Evolutionary conservation across 1,284 basidiomycete species (phyloP).

Genomic region (Pyrrhoderma lamaoense): DNA sequence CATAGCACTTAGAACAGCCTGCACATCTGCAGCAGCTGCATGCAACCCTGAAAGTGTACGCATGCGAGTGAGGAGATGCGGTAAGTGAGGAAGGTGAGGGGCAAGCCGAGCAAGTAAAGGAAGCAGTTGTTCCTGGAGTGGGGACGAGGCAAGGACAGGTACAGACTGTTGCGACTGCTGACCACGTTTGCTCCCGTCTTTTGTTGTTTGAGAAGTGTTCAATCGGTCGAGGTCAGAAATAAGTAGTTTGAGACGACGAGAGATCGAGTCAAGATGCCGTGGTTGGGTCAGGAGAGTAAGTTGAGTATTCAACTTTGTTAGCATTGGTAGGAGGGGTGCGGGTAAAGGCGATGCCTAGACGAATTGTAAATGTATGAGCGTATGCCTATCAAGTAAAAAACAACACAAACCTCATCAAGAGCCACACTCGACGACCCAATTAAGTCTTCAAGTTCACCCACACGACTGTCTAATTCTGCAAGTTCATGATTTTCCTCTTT

Average conservation of each 20-base stretch:
- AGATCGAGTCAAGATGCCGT: constrained; percentile 94
- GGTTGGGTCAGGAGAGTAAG: constrained; percentile 89
- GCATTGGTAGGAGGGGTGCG: constrained; percentile 73
- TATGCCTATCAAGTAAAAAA: too few relatives aligned
- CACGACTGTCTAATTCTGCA: constrained; percentile 69
- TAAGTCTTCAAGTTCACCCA: constrained; percentile 72
- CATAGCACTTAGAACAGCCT: constrained; percentile 60
- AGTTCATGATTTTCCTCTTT: constrained; percentile 36
- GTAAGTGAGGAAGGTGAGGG: constrained; percentile 83
- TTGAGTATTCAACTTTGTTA: constrained; percentile 80
- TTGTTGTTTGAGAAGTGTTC: constrained; percentile 30
- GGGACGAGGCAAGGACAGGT: constrained; percentile 27
- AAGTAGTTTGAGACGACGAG: constrained; percentile 86
- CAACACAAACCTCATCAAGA: constrained; percentile 59
- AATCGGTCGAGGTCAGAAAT: constrained; percentile 89
- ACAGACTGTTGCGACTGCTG: constrained; percentile 29
- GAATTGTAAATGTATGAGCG: not conserved
- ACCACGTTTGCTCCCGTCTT: constrained; percentile 25
- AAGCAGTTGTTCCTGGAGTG: constrained; percentile 61
- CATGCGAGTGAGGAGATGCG: constrained; percentile 84
- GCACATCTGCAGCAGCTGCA: constrained; percentile 72
- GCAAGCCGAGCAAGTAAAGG: constrained; percentile 77
- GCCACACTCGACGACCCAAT: constrained; percentile 67
- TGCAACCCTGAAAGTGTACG: constrained; percentile 81
- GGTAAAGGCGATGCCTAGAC: constrained; percentile 57